phyloP scores from a whole-genome alignment of 345 rosid genomes.

The Arabis alpina region DNA sequence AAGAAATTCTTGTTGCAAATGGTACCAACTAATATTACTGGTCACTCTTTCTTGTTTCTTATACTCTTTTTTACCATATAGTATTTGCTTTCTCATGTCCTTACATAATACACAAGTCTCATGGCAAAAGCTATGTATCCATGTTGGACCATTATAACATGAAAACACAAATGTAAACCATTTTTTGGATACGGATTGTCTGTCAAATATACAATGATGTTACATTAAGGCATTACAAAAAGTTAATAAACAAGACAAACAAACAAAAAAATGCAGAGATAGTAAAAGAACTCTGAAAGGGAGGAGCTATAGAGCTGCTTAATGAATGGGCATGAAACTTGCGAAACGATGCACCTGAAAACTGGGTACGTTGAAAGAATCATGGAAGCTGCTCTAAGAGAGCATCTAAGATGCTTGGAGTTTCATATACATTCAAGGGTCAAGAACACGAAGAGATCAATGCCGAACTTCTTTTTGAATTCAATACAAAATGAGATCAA shows the following conservation, averaged over 20 bases:
- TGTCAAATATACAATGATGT: conserved; percentile 64
- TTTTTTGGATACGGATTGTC: conserved; percentile 4
- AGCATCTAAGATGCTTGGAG: conserved; percentile 45
- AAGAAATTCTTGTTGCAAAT: conserved; percentile 39
- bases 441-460: conserved; percentile 29
- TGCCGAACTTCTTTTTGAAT: conserved; percentile 36
- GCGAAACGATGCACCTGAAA: conserved; percentile 38
- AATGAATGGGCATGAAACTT: conserved; percentile 39
- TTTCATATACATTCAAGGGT: conserved; percentile 38
- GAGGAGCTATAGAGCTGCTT: conserved; percentile 29
- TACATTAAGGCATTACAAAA: conserved; percentile 41
- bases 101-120: too few relatives aligned
- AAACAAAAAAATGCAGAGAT: conserved; percentile 24
- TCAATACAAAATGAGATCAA: conserved; percentile 29
- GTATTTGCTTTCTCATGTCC: too few relatives aligned
- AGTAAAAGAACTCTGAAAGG: conserved; percentile 18
- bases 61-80: too few relatives aligned
- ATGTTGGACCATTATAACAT: too few relatives aligned
- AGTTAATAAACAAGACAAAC: conserved; percentile 17
- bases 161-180: not conserved
- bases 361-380: conserved; percentile 50
- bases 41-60: too few relatives aligned
- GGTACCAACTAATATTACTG: not conserved
- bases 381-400: conserved; percentile 54
- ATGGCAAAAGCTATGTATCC: too few relatives aligned